phyloP scores from a whole-genome alignment of 2,329 filamentous ascomycete genomes.

The Capronia epimyces region DNA sequence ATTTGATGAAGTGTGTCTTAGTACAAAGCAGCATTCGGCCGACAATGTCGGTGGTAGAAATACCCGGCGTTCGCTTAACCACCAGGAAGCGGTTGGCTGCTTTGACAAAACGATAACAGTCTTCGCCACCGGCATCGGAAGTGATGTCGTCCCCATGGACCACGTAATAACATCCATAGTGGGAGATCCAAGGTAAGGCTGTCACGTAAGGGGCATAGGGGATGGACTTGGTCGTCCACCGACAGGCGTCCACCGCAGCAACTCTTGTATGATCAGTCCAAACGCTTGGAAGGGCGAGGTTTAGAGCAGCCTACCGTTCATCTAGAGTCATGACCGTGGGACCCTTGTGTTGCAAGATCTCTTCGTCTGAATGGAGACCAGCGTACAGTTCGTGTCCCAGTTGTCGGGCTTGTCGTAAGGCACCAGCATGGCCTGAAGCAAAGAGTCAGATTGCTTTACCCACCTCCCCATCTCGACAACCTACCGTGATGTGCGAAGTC shows the following conservation, averaged over 20 bases:
- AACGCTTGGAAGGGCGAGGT: slow-evolving; percentile 23
- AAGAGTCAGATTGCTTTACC: slow-evolving; percentile 6
- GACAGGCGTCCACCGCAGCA: slow-evolving; percentile 86
- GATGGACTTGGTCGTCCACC: slow-evolving; percentile 83
- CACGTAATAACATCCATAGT: slow-evolving; percentile 92
- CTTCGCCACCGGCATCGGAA: slow-evolving; percentile 84
- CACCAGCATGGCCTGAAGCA: slow-evolving; percentile 76
- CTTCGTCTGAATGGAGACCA: slow-evolving; percentile 91
- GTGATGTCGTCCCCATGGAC: slow-evolving; percentile 98
- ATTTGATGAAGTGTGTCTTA: slow-evolving; percentile 86
- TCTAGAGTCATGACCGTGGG: slow-evolving; percentile 93
- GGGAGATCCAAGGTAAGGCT: slow-evolving; percentile 83
- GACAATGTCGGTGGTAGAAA: slow-evolving; percentile 96
- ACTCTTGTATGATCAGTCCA: slow-evolving; percentile 49
- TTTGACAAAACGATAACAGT: slow-evolving; percentile 98
- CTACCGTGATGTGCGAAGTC: slow-evolving; percentile 96
- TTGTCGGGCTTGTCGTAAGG: slow-evolving; percentile 91
- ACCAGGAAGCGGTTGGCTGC: slow-evolving; percentile 90
- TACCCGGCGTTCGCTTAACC: slow-evolving; percentile 91
- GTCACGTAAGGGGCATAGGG: slow-evolving; percentile 91
- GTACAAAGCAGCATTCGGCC: slow-evolving; percentile 96
- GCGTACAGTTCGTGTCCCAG: slow-evolving; percentile 83
- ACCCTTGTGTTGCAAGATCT: slow-evolving; percentile 93
- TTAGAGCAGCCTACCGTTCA: slow-evolving; percentile 58
- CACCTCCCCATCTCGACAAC: slow-evolving; percentile 22